Percentiles rank a stretch among this genome's conserved stretches.
Conservation (phyloP, 1,139 yeast genomes). For the Taphrina communis region DNA sequence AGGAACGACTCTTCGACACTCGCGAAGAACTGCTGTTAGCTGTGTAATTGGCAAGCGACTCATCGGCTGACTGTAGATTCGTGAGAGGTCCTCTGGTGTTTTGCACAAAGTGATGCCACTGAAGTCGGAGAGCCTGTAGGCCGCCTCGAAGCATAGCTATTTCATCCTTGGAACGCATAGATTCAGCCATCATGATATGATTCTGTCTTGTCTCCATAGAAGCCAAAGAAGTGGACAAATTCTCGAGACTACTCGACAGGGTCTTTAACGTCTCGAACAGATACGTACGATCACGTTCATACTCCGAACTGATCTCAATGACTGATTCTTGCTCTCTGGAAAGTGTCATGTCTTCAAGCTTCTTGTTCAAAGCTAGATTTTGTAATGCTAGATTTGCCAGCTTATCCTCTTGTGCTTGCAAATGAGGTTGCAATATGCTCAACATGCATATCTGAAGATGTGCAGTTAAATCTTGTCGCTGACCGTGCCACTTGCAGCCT, state of each 20-base stretch:
- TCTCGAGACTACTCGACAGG: constrained; percentile 19
- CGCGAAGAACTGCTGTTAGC: not conserved
- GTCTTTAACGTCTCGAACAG: constrained; percentile 25
- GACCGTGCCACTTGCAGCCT: constrained; percentile 27
- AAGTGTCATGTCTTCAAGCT: not conserved
- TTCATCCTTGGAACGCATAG: constrained; percentile 31
- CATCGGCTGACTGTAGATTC: not conserved
- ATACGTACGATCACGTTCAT: constrained; percentile 37
- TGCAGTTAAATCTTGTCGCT: not conserved
- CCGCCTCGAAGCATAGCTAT: constrained; percentile 37
- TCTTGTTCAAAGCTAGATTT: constrained; percentile 10
- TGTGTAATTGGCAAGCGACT: not conserved
- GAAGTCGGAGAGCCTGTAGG: constrained; percentile 27
- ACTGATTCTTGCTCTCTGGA: constrained; percentile 14
- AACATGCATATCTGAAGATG: constrained; percentile 16
- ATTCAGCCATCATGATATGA: constrained; percentile 30
- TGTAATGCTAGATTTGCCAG: constrained; percentile 13
- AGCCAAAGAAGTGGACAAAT: constrained; percentile 20
- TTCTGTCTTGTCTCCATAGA: constrained; percentile 25
- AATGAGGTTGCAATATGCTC: constrained; percentile 5
- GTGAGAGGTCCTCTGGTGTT: constrained; percentile 24
- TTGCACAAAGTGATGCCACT: constrained; percentile 36
- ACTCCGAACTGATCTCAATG: constrained; percentile 24
- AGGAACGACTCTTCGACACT: constrained; percentile 2
- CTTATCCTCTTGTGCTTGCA: constrained; percentile 9